These are phyloP conservation scores for Phalaenopsis hybrid DNA, from an alignment of 116 monocot genomes.

Conservation along the genomic window DNA sequence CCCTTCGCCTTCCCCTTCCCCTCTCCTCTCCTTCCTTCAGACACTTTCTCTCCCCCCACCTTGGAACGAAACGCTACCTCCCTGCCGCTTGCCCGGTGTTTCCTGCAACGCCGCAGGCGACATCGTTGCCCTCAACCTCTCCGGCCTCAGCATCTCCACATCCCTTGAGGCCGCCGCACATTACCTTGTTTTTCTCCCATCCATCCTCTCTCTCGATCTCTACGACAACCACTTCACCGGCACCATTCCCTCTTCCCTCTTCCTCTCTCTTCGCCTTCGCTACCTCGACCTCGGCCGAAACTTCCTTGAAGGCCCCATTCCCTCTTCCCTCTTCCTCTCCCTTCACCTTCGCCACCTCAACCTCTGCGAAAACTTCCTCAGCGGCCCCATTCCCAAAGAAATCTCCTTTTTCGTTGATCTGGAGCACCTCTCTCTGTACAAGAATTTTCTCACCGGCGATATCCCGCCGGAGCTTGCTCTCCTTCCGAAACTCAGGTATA, in stretches of 20 bases:
- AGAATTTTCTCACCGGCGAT: conserved; percentile 48
- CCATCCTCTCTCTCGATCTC: conserved; percentile 27
- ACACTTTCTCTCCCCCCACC: conserved; percentile 41
- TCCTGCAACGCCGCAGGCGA: conserved; percentile 25
- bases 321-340: conserved; percentile 31
- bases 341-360: conserved; percentile 28
- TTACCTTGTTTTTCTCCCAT: conserved; percentile 22
- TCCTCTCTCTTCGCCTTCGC: conserved; percentile 25
- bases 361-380: conserved; percentile 39
- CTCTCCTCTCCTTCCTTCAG: conserved; percentile 43
- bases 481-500: conserved; percentile 34
- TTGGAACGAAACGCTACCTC: conserved; percentile 34
- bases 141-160: conserved; percentile 18
- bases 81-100: conserved; percentile 44
- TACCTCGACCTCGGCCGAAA: conserved; percentile 37
- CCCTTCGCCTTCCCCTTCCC: conserved; percentile 2
- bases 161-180: conserved; percentile 29
- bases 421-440: conserved; percentile 21
- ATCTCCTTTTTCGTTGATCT: conserved; percentile 23
- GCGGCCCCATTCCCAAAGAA: conserved; percentile 43
- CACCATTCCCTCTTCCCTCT: conserved; percentile 34
- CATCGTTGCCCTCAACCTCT: conserved; percentile 28
- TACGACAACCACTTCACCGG: conserved; percentile 37
- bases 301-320: conserved; percentile 44
- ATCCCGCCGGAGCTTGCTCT: conserved; percentile 43